Conservation (phyloP, 345 rosid genomes). For the Theobroma cacao region DNA sequence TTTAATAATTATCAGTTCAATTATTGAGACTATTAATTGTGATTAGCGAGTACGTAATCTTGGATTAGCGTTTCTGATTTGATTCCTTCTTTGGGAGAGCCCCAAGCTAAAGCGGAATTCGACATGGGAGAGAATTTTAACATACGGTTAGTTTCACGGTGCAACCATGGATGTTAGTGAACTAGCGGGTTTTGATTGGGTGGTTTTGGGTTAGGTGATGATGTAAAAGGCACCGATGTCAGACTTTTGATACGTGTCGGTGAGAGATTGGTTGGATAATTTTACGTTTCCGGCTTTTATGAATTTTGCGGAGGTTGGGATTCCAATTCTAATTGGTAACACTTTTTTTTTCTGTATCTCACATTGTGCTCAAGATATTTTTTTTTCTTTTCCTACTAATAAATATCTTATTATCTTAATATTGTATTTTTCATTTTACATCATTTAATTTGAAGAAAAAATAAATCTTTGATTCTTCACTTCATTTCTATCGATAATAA, state of each 20-base stretch:
- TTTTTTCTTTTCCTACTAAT: no score
- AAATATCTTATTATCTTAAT: no score
- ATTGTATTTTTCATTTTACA: no score
- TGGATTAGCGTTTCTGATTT: not conserved
- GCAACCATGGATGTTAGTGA: not conserved
- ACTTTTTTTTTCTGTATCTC: not conserved
- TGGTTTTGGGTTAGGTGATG: not conserved
- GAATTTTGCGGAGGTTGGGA: no score
- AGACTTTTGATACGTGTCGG: not conserved
- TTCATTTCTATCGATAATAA: no score
- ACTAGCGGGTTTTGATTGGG: not conserved
- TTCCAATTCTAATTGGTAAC: no score
- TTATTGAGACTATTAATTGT: not conserved
- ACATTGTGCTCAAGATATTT: not conserved
- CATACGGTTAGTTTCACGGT: not conserved
- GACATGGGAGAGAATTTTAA: not conserved
- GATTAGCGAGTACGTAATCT: constrained; percentile 6
- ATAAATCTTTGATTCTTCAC: no score
- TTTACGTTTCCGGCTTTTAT: not conserved
- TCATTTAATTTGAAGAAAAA: no score
- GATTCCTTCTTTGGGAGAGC: constrained; percentile 12
- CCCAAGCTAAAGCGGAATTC: not conserved
- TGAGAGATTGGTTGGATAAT: not conserved
- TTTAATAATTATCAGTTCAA: not conserved
- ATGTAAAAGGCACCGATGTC: not conserved